Conservation (phyloP, 306 rosid species). For the Chamaecrista fasciculata region DNA sequence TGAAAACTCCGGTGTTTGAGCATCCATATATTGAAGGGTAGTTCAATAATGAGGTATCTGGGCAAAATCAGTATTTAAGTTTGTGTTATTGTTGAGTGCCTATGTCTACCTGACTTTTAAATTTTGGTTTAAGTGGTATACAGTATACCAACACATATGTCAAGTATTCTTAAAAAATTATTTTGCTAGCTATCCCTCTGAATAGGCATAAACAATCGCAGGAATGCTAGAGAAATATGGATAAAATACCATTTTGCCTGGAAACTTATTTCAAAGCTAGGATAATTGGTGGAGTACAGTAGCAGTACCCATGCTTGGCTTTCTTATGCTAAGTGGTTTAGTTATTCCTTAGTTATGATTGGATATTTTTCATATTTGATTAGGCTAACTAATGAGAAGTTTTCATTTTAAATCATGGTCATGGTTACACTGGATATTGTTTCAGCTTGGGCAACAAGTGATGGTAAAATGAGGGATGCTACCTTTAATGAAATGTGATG, state of each 20-base stretch:
- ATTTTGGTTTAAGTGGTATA: not conserved
- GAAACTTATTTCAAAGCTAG: not conserved
- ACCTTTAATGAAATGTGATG: not conserved
- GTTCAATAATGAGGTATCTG: constrained; percentile 6
- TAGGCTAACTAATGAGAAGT: not conserved
- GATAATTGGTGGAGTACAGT: not conserved
- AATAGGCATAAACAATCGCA: not conserved
- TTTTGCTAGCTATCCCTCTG: not conserved
- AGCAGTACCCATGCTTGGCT: not conserved
- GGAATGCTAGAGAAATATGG: not conserved
- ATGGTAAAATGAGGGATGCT: not conserved
- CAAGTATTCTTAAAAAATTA: not conserved
- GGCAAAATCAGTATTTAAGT: not conserved
- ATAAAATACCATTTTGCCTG: not conserved
- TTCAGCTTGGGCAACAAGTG: not conserved
- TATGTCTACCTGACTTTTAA: not conserved
- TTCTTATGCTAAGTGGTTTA: not conserved
- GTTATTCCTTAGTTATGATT: not conserved
- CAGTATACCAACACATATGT: not conserved
- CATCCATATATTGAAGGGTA: not conserved
- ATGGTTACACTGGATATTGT: not conserved
- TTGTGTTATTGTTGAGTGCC: not conserved
- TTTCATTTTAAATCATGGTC: not conserved
- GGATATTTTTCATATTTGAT: not conserved
- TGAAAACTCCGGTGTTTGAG: not conserved